Conservation (phyloP, 768 basidiomycete species). For the Terana coerulea region DNA sequence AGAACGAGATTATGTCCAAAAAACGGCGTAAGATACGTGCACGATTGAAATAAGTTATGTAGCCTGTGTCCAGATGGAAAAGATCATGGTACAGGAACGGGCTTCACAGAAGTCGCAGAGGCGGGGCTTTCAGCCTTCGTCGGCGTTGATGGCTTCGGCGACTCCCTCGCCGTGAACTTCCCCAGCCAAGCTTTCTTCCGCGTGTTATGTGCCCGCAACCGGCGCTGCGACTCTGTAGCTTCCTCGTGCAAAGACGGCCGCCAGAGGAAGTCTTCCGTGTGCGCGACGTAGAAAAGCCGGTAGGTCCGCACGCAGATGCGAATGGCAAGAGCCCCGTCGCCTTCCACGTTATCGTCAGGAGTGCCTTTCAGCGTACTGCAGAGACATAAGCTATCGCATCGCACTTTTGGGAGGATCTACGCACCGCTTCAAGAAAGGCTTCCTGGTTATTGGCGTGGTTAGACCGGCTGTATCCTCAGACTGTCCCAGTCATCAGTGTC, state of each 20-base stretch:
- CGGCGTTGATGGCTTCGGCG: not conserved
- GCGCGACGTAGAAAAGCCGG: slow-evolving; percentile 72
- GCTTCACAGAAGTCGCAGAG: no score
- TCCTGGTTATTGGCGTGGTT: slow-evolving; percentile 39
- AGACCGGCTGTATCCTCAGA: slow-evolving; percentile 55
- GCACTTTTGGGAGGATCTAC: slow-evolving; percentile 32
- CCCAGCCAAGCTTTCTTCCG: slow-evolving; percentile 25
- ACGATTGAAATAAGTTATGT: no score
- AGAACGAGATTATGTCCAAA: no score
- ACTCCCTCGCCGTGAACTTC: slow-evolving; percentile 14
- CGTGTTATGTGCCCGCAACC: slow-evolving; percentile 11
- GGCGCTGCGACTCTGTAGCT: slow-evolving; percentile 24
- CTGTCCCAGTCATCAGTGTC: slow-evolving; percentile 30
- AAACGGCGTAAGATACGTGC: no score
- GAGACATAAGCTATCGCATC: slow-evolving; percentile 8
- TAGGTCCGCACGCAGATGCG: slow-evolving; percentile 84
- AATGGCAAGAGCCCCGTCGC: slow-evolving; percentile 66
- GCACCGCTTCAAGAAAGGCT: slow-evolving; percentile 68
- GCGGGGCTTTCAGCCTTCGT: no score
- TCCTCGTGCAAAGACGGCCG: slow-evolving; percentile 41
- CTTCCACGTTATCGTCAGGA: slow-evolving; percentile 17
- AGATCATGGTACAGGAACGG: no score
- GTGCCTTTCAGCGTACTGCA: slow-evolving; percentile 4
- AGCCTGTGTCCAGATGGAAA: no score
- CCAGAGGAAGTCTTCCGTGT: slow-evolving; percentile 63